These are phyloP conservation scores for Candida taoyuanica DNA, from an alignment of 805 yeast genomes.

Conservation along the genomic window DNA sequence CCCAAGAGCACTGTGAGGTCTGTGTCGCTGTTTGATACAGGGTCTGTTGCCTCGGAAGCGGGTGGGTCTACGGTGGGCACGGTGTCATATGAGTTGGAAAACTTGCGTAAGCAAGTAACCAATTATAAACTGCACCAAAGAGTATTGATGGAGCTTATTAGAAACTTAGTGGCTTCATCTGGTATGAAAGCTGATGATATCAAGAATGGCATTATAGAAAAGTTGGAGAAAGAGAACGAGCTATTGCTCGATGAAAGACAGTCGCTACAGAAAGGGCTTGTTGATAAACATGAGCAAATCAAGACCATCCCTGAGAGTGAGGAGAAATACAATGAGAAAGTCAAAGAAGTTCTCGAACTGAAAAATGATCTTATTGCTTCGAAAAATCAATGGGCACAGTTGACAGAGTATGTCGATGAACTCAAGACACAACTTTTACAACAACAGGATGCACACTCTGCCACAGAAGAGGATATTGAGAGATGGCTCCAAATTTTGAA, in stretches of 20 bases:
- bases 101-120: slow-evolving; percentile 38
- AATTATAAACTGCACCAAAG: slow-evolving; percentile 34
- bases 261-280: slow-evolving; percentile 16
- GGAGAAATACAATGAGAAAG: slow-evolving; percentile 16
- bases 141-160: slow-evolving; percentile 29
- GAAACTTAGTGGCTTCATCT: slow-evolving; percentile 18
- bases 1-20: slow-evolving; percentile 16
- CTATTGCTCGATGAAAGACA: slow-evolving; percentile 16
- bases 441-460: slow-evolving; percentile 5
- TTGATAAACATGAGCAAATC: slow-evolving; percentile 4
- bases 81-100: slow-evolving; percentile 29
- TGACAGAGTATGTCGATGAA: slow-evolving; percentile 23
- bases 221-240: slow-evolving; percentile 21
- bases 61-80: slow-evolving; percentile 13
- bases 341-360: slow-evolving; percentile 24
- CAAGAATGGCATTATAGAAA: slow-evolving; percentile 21
- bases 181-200: slow-evolving; percentile 20
- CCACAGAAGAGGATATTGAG: slow-evolving; percentile 4
- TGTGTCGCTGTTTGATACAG: slow-evolving; percentile 19
- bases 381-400: slow-evolving; percentile 18
- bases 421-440: slow-evolving; percentile 17
- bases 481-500: slow-evolving; percentile 15
- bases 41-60: slow-evolving; percentile 8
- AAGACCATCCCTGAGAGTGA: background rate
- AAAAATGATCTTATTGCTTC: slow-evolving; percentile 25